A percentile compares a stretch with the other conserved stretches of the same genome.
Conservation (phyloP, 2,329 filamentous ascomycete species). For the Aspergillus terreus region DNA sequence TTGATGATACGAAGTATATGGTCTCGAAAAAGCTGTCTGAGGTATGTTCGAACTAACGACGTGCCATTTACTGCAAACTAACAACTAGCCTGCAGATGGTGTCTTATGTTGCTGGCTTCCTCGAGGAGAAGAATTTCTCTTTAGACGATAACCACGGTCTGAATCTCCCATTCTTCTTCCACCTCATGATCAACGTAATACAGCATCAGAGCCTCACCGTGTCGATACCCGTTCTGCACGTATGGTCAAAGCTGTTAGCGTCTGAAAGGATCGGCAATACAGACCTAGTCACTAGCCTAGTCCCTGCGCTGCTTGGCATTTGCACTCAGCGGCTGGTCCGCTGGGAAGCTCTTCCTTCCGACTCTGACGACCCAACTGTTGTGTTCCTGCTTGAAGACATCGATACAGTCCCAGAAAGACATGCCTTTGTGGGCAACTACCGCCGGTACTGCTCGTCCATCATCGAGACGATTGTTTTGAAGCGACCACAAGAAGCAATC, state of each 20-base stretch:
- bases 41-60: conserved; percentile 47
- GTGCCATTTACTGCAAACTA: conserved; percentile 5
- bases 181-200: conserved; percentile 73
- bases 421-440: conserved; percentile 95
- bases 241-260: conserved; percentile 79
- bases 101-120: conserved; percentile 77
- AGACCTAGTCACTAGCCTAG: conserved; percentile 56
- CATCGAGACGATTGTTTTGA: conserved; percentile 79
- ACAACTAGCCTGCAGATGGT: conserved; percentile 58
- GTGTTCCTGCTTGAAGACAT: conserved; percentile 88
- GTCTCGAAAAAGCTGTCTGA: conserved; percentile 93
- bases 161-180: conserved; percentile 71
- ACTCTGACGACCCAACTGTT: conserved; percentile 74
- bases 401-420: conserved; percentile 87
- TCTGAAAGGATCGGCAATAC: conserved; percentile 63
- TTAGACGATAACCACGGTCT: conserved; percentile 56
- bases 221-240: conserved; percentile 86
- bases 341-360: conserved; percentile 81
- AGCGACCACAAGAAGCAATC: conserved; percentile 79
- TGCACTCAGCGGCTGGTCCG: conserved; percentile 80
- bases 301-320: conserved; percentile 74
- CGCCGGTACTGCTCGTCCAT: conserved; percentile 82
- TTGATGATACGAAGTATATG: conserved; percentile 88
- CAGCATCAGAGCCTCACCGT: conserved; percentile 85
- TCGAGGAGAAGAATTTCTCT: conserved; percentile 70